A percentile compares a stretch with the other conserved stretches of the same genome.
Conservation (phyloP, 169 alveolate species). For the Eimeria mitis region DNA sequence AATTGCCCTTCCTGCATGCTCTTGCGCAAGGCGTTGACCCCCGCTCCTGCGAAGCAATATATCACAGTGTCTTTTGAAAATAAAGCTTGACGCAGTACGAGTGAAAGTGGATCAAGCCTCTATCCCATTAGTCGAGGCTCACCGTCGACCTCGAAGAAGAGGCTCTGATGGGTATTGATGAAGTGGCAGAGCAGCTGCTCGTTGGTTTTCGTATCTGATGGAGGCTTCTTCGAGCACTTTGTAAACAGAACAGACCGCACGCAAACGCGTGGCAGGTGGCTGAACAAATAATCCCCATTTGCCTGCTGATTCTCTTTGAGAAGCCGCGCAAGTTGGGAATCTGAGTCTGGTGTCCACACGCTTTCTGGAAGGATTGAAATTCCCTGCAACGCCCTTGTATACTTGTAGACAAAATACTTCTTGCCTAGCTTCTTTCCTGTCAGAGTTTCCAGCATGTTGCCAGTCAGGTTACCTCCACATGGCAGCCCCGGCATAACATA, state of each 20-base stretch:
- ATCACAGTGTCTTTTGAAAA: neutral
- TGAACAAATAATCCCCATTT: constrained; percentile 3
- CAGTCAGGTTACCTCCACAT: constrained; percentile 66
- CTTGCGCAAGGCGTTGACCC: constrained; percentile 37
- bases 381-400: neutral
- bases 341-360: constrained; percentile 44
- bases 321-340: constrained; percentile 24
- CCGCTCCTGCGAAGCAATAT: constrained; percentile 19
- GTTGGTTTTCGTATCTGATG: neutral
- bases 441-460: constrained; percentile 46
- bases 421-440: constrained; percentile 42
- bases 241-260: neutral
- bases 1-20: constrained; percentile 2
- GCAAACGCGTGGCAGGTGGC: constrained; percentile 50
- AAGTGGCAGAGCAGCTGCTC: constrained; percentile 60
- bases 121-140: neutral
- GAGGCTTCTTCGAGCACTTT: constrained; percentile 40
- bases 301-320: neutral
- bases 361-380: constrained; percentile 7
- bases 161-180: constrained; percentile 30
- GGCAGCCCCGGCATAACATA: constrained; percentile 72
- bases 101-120: neutral
- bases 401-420: constrained; percentile 28
- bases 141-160: constrained; percentile 62
- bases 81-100: neutral